Base-by-base conservation (phyloP, 306 rosid genomes). In the Castanea crenata region DNA sequence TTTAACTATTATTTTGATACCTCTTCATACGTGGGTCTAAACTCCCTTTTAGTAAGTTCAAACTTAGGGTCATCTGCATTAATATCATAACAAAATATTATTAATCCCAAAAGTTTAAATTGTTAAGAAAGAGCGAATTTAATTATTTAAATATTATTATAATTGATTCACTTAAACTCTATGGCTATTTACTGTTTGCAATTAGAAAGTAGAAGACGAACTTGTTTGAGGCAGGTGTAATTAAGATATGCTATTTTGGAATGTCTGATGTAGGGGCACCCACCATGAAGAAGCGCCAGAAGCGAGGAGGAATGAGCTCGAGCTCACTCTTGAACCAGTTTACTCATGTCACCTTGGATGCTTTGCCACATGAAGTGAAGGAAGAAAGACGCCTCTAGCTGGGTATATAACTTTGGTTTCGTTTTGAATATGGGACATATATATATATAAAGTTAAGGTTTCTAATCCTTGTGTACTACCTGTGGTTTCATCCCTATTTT, bases 261-360 rank as follows among this genome's bases (percentile, higher is more conserved):
- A 46, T 25, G 52, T 46, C 20, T 46, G n/a, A 21, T 87, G 83
- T 88, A 93, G 96, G 20, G 92, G 87, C 15, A 83, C 61, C 65
- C 81, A 84, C 74, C 75, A 78, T 64, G 83, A 79, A 69, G 87
- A 71, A 74, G 83, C 84, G 71, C 84, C 74, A 69, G 88, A 86
- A 44, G 49, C 19, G 52, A 82, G 91, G 56, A 89, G 91, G 85
- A 93, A 88, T 31, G 89, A 85, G n/a, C 96, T 93, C 55, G 91
- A 88, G 65, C 90, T 93, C 55, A 91, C 89, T 29, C 92, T 93
- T 25, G 96, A 93, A 55, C 89, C 97, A 74, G 69, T 82, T 15
- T 93, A 83, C 64, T 34, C 89, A 61, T 85, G 89, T 82, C 85
- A 85, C 81, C 88, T 81, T 23, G 90, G 90, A 46, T 85, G 89